Evolutionary conservation across 805 yeast genomes (phyloP), one percentile per base, ranked within the genome.

Genomic region (Danielia reshetovae): DNA sequence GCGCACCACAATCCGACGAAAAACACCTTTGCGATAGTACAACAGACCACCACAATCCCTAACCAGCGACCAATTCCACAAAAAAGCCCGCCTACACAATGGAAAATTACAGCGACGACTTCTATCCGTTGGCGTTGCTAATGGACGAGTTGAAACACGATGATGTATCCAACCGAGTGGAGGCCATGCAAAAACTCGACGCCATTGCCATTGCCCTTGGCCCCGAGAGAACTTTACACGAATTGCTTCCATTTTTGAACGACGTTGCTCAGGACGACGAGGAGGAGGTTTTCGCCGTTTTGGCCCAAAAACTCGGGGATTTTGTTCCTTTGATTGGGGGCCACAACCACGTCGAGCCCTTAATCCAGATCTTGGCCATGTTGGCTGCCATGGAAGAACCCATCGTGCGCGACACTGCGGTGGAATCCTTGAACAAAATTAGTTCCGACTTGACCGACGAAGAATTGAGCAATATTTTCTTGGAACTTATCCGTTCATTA

Each of bases 111-210:
- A 60, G 54, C 43, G 80, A 80, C 55, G 88, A 81, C 49, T 74
- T 93, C 38, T 90, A 86, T 55, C 98, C 99, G 29, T 76, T 93
- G 61, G 98, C 98, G 11, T 74, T 93, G 49, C 75, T 93, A 40
- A 88, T 93, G 86, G 98, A 94, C 59, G 99, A 94, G 62, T 75
- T 93, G 60, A 85, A 85, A 64, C 97, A 90, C 59, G 98, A 93
- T 56, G 98, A 93, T 57, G 90, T 90, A 25, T 76, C 95, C 17
- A 83, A 89, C 52, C 74, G 99, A 42, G 90, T 93, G 15, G 86
- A 81, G 46, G 97, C 97, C 28, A 89, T 93, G 95, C 85, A 84
- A 52, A 79, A 93, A 48, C 70, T 94, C 46, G 94, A 89, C 48
- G 90, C 97, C 22, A 90, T 93, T 54, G 95, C 97, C 22, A 70